Evolutionary conservation across 2,329 filamentous ascomycete species (phyloP).

Genomic region (Colletotrichum sp.): DNA sequence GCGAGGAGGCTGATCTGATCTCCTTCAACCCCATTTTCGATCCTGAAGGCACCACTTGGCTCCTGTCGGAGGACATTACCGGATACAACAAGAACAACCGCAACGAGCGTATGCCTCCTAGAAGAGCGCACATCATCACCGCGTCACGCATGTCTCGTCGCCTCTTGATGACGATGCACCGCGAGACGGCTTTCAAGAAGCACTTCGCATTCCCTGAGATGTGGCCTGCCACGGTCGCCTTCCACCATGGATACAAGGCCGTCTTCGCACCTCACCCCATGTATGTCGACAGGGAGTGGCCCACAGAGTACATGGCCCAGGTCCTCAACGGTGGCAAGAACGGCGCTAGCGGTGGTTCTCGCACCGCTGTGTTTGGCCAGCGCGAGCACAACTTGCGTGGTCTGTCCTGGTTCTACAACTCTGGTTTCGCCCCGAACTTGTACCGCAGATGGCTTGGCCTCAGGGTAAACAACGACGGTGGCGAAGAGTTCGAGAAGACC

Average conservation of each 20-base stretch:
- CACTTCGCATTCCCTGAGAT: conserved; percentile 95
- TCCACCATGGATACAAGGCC: conserved; percentile 93
- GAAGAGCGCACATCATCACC: conserved; percentile 88
- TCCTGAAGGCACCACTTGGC: conserved; percentile 85
- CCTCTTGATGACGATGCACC: conserved; percentile 86
- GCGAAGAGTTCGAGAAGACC: conserved; percentile 75
- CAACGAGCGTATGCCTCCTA: conserved; percentile 64
- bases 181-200: conserved; percentile 82
- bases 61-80: conserved; percentile 81
- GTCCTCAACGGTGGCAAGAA: conserved; percentile 83
- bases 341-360: conserved; percentile 75
- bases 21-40: conserved; percentile 93
- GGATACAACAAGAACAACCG: conserved; percentile 73
- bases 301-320: conserved; percentile 74
- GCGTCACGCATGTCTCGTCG: conserved; percentile 82
- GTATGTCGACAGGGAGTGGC: conserved; percentile 88
- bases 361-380: conserved; percentile 78
- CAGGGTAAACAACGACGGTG: conserved; percentile 78
- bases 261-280: conserved; percentile 90
- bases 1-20: conserved; percentile 90
- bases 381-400: conserved; percentile 89
- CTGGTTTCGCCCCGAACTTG: conserved; percentile 79
- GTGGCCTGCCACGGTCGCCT: conserved; percentile 87
- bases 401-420: conserved; percentile 91
- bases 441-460: conserved; percentile 89